Evolutionary conservation across 495 filamentous ascomycete species (phyloP), one percentile per base, ranked within the genome.

Genomic region (Penicillium canescens): DNA sequence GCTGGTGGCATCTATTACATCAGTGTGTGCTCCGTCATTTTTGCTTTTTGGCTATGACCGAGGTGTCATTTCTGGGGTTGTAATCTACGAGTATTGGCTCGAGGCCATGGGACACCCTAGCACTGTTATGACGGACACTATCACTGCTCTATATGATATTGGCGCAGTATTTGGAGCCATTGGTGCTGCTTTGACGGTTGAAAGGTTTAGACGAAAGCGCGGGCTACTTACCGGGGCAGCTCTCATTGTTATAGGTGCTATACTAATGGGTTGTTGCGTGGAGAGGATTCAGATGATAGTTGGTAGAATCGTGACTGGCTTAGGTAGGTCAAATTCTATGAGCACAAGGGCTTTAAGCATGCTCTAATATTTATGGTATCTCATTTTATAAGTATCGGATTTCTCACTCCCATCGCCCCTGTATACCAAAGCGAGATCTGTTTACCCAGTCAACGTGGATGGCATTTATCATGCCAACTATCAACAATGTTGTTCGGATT

Each of bases 81-180:
- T 61, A 18, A 51, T 61, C 2, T 61, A 50, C 3, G 26, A 57
- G 10, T 50, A 61, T 33, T 61, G 58, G 58, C 58, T 61, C 4
- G 42, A 46, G 6, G 54, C 48, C 21, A 57, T 61, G 54, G 54
- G 50, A 10, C 38, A 57, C 28, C 58, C 54, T 1, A 57, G 58
- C 23, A 61, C 54, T 1, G 50, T 61, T 5, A 56, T 61, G 57
- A 53, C 54, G 7, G 53, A 42, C 16, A 62, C 47, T 6, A 61
- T 82, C 20, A 82, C 77, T 0, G 76, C 79, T 0, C 62, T 83
- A 13, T 82, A 82, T 59, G 76, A 80, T 47, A 68, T 82, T 41
- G 81, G 79, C 9, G 80, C 72, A 42, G 76, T 83, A 43, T 59
- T 81, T 28, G 80, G 81, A 6, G 78, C 80, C n/a, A 62, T 82